Conservation (phyloP, 1,284 basidiomycete species). For the Takashimella tepidaria region DNA sequence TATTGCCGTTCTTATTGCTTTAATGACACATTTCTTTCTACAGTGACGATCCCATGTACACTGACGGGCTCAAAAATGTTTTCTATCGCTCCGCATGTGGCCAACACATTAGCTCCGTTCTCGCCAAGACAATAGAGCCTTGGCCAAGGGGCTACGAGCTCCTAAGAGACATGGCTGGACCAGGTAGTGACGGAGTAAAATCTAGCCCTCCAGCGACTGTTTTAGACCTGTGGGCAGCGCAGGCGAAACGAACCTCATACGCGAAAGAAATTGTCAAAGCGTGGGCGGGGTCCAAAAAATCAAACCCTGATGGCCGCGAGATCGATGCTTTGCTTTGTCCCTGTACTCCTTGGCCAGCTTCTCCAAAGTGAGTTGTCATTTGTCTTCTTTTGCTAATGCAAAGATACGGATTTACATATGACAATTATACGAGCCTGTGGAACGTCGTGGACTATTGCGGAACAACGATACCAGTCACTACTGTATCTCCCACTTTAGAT, state of each 20-base stretch:
- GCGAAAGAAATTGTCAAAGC: conserved; percentile 8
- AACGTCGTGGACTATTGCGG: conserved; percentile 55
- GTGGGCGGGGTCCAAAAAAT: conserved; percentile 6
- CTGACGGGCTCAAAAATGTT: not conserved
- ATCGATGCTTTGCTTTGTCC: conserved; percentile 17
- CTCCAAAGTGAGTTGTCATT: conserved; percentile 6
- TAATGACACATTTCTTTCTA: too few relatives aligned
- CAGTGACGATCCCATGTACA: not conserved
- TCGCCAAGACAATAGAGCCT: conserved; percentile 7
- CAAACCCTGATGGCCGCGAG: conserved; percentile 9
- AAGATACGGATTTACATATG: not conserved
- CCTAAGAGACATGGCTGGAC: conserved; percentile 3
- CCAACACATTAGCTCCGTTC: not conserved
- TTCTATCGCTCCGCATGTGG: not conserved
- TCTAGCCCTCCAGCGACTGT: conserved; percentile 3
- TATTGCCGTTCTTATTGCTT: too few relatives aligned
- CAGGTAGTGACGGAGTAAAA: conserved; percentile 1
- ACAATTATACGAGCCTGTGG: conserved; percentile 13
- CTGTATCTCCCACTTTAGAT: not conserved
- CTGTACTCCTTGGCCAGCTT: conserved; percentile 7
- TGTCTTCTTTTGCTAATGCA: not conserved
- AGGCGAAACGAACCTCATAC: conserved; percentile 9
- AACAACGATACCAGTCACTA: conserved; percentile 39
- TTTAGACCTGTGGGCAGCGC: conserved; percentile 11
- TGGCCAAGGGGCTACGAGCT: conserved; percentile 11